Evolutionary conservation across 164 flowering plant genomes (phyloP).

Genomic region (Vitis rotundifolia): DNA sequence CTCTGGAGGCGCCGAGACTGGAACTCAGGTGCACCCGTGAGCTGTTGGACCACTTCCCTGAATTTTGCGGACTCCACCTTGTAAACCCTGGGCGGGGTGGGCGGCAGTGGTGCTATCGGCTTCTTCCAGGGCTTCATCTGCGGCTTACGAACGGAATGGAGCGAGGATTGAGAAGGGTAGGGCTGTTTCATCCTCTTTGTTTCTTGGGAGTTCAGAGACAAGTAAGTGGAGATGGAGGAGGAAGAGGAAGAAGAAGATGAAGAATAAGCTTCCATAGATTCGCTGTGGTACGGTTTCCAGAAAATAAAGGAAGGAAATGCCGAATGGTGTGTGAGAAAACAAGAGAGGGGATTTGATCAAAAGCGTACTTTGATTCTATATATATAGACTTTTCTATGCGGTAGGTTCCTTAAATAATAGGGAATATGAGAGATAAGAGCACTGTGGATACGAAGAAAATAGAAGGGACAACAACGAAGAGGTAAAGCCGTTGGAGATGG

Average conservation of each 20-base stretch:
- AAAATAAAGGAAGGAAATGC: no score
- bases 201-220: background rate
- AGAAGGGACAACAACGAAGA: background rate
- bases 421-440: no score
- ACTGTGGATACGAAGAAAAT: background rate
- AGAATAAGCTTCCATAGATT: slow-evolving; percentile 12
- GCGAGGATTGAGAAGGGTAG: slow-evolving; percentile 6
- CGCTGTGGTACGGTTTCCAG: no score
- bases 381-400: background rate
- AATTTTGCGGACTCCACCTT: slow-evolving; percentile 30
- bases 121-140: slow-evolving; percentile 33
- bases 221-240: background rate
- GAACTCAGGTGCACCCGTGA: slow-evolving; percentile 29
- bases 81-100: slow-evolving; percentile 27
- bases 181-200: background rate
- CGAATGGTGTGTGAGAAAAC: background rate
- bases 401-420: background rate
- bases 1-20: slow-evolving; percentile 21
- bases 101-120: slow-evolving; percentile 32
- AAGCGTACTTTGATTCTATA: background rate
- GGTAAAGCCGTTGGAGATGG: background rate
- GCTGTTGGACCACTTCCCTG: slow-evolving; percentile 38
- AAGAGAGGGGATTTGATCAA: background rate
- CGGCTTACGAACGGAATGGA: slow-evolving; percentile 26
- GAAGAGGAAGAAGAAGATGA: slow-evolving; percentile 13